Percentiles rank a stretch among this genome's conserved stretches.
Conservation (phyloP, 2,329 filamentous ascomycete species). For the Triangularia verruculosa region DNA sequence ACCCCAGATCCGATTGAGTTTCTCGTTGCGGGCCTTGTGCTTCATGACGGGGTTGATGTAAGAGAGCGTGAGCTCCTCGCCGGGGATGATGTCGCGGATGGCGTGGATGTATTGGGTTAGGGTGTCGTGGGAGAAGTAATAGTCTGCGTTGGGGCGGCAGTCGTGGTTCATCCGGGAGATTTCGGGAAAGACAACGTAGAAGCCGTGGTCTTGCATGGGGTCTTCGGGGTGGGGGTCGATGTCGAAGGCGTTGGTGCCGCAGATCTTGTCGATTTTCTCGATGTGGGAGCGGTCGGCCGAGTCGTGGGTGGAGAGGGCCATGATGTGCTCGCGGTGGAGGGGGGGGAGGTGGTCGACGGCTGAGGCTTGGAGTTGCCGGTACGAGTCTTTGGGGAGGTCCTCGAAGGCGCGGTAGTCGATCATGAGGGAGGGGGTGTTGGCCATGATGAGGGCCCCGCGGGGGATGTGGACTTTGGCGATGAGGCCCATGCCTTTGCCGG, state of each 20-base stretch:
- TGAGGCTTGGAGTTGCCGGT: slow-evolving; percentile 33
- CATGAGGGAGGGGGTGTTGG: slow-evolving; percentile 38
- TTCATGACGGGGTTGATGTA: slow-evolving; percentile 39
- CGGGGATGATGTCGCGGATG: slow-evolving; percentile 38
- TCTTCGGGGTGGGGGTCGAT: slow-evolving; percentile 34
- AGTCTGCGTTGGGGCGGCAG: slow-evolving; percentile 45
- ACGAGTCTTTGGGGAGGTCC: slow-evolving; percentile 28
- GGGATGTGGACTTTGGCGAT: slow-evolving; percentile 35
- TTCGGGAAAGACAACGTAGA: slow-evolving; percentile 40
- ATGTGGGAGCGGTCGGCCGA: slow-evolving; percentile 26
- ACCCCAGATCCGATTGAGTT: slow-evolving; percentile 37
- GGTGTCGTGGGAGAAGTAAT: slow-evolving; percentile 39
- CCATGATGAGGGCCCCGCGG: slow-evolving; percentile 39
- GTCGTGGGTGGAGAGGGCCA: slow-evolving; percentile 39
- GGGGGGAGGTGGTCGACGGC: slow-evolving; percentile 34
- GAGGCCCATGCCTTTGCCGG: slow-evolving; percentile 40
- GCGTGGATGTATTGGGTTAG: slow-evolving; percentile 41
- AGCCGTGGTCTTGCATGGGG: slow-evolving; percentile 30
- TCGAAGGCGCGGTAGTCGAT: slow-evolving; percentile 40
- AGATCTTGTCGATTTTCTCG: slow-evolving; percentile 36
- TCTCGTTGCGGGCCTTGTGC: slow-evolving; percentile 31
- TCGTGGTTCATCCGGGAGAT: slow-evolving; percentile 46
- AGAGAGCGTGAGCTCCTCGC: slow-evolving; percentile 44
- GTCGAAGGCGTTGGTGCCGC: slow-evolving; percentile 40
- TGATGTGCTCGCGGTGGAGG: slow-evolving; percentile 31